Evolutionary conservation across 2,329 filamentous ascomycete genomes (phyloP).

Genomic region (Peltaster fructicola): DNA sequence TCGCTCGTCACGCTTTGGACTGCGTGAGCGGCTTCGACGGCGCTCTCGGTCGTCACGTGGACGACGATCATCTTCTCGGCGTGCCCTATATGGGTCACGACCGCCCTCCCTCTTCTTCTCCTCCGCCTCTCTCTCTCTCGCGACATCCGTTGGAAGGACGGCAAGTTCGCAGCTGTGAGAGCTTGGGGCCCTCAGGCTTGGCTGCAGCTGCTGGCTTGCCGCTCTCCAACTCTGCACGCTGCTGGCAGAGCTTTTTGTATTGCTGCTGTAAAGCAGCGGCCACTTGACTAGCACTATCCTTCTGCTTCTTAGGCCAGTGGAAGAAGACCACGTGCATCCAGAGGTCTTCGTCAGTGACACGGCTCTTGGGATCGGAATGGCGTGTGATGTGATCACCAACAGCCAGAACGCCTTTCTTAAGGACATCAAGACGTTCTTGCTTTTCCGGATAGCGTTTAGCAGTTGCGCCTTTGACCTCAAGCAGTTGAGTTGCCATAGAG

Average conservation of each 20-base stretch:
- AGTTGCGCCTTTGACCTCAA: conserved; percentile 41
- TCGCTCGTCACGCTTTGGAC: too few relatives aligned
- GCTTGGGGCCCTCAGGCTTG: conserved; percentile 9
- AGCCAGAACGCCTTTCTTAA: conserved; percentile 42
- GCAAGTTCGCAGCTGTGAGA: neutral
- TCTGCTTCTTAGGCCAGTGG: conserved; percentile 21
- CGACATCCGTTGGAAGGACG: neutral
- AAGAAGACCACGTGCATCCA: conserved; percentile 20
- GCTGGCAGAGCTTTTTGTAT: too few relatives aligned
- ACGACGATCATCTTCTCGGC: neutral
- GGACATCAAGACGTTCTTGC: conserved; percentile 42
- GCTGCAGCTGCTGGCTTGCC: conserved; percentile 18
- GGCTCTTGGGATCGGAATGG: conserved; percentile 12
- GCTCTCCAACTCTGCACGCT: too few relatives aligned
- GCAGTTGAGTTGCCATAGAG: conserved; percentile 42
- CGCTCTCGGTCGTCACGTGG: too few relatives aligned
- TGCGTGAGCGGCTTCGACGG: too few relatives aligned
- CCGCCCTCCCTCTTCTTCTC: neutral
- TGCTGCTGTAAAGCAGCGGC: too few relatives aligned
- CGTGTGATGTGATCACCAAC: conserved; percentile 46
- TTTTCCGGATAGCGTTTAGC: conserved; percentile 44
- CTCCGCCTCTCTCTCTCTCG: neutral
- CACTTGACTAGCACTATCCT: too few relatives aligned
- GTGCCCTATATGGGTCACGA: neutral
- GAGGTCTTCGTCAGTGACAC: conserved; percentile 14